These are phyloP conservation scores for Cavenderia fasciculata DNA, from an alignment of 78 protist genomes.

Conservation along the genomic window DNA sequence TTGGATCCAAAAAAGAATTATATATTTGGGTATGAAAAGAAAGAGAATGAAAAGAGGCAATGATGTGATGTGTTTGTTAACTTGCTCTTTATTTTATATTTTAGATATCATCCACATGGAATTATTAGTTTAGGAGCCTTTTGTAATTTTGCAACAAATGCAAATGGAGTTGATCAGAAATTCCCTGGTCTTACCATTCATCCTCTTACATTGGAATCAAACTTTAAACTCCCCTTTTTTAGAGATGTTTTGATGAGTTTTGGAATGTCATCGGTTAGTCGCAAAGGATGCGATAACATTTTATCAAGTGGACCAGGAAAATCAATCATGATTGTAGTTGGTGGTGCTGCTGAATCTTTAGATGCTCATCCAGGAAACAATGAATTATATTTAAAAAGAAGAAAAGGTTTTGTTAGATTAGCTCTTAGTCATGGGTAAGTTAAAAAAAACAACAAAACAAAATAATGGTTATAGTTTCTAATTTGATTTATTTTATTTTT, in stretches of 20 bases:
- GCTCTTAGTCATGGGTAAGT: constrained; percentile 59
- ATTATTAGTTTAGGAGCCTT: constrained; percentile 77
- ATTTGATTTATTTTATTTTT: not conserved
- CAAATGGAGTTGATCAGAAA: constrained; percentile 41
- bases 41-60: not conserved
- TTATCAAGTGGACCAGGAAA: constrained; percentile 31
- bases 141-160: constrained; percentile 79
- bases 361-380: constrained; percentile 74
- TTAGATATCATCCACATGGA: constrained; percentile 75
- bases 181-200: constrained; percentile 62
- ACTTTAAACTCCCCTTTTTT: constrained; percentile 73
- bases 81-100: no score
- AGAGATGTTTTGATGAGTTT: constrained; percentile 68
- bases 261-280: constrained; percentile 62
- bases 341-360: constrained; percentile 80
- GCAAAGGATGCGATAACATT: constrained; percentile 39
- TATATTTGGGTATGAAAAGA: constrained; percentile 47
- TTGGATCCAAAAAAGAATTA: constrained; percentile 65
- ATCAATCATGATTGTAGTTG: constrained; percentile 63
- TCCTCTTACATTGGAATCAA: constrained; percentile 64
- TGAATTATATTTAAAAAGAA: constrained; percentile 39
- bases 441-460: not conserved
- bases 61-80: not conserved
- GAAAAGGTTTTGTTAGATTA: constrained; percentile 76
- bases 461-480: not conserved